phyloP scores from a whole-genome alignment of 108 stramenopile species.

The Mediolabrus comicus region DNA sequence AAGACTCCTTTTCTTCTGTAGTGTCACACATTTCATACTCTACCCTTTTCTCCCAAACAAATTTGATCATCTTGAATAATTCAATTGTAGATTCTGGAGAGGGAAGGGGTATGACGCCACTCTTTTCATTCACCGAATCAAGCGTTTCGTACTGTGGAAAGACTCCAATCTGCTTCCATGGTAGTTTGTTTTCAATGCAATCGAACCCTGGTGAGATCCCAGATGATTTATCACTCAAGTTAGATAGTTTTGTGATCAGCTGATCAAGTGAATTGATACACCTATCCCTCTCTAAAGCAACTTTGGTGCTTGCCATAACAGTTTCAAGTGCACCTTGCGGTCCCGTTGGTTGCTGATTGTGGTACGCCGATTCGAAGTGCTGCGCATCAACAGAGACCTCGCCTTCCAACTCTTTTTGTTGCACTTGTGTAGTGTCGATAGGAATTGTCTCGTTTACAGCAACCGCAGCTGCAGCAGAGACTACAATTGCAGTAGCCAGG shows the following conservation, averaged over 20 bases:
- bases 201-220: conserved; percentile 15
- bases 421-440: background rate
- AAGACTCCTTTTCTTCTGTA: background rate
- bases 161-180: conserved; percentile 8
- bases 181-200: background rate
- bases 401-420: background rate
- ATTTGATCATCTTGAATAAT: conserved; percentile 12
- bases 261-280: conserved; percentile 12
- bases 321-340: background rate
- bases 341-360: background rate
- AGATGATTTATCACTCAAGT: background rate
- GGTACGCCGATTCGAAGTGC: background rate
- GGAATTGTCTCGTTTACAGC: background rate
- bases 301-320: background rate
- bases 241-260: conserved; percentile 6
- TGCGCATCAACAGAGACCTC: background rate
- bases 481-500: background rate
- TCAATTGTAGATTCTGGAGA: conserved; percentile 9
- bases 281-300: background rate
- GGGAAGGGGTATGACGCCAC: conserved; percentile 5
- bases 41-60: conserved; percentile 6
- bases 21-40: background rate
- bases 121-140: conserved; percentile 5
- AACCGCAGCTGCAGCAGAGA: background rate
- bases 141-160: conserved; percentile 18